Evolutionary conservation across 306 rosid species (phyloP).

Genomic region (Vigna reflexopilosa): DNA sequence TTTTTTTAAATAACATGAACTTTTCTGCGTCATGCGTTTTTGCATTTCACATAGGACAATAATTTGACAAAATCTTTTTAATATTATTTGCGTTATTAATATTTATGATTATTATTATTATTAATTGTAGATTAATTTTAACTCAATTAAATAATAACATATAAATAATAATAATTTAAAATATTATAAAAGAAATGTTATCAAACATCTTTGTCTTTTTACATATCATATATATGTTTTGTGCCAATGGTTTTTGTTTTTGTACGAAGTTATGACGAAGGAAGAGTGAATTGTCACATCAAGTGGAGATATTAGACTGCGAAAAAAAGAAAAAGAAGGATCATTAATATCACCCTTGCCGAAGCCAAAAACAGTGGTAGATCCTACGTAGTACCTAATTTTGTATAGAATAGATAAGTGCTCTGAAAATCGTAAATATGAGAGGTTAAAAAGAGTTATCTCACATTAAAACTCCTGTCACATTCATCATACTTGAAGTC

Average conservation of each 20-base stretch:
- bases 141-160: no score
- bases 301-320: not conserved
- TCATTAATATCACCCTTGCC: not conserved
- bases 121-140: no score
- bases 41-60: not conserved
- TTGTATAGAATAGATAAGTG: not conserved
- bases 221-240: not conserved
- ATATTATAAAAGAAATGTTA: no score
- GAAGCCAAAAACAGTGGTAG: not conserved
- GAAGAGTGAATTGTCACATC: not conserved
- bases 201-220: no score
- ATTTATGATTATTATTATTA: no score
- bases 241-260: not conserved
- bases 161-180: no score
- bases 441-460: not conserved
- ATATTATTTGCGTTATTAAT: no score
- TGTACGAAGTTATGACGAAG: not conserved
- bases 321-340: not conserved
- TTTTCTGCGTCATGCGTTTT: not conserved
- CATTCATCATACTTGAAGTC: not conserved
- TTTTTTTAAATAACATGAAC: not conserved
- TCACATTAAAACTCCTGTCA: not conserved
- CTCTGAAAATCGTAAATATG: not conserved
- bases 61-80: no score
- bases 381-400: not conserved